Percentiles rank a stretch among this genome's conserved stretches.
Conservation (phyloP, 352 stramenopile genomes). For the Pythium scleroteichum region DNA sequence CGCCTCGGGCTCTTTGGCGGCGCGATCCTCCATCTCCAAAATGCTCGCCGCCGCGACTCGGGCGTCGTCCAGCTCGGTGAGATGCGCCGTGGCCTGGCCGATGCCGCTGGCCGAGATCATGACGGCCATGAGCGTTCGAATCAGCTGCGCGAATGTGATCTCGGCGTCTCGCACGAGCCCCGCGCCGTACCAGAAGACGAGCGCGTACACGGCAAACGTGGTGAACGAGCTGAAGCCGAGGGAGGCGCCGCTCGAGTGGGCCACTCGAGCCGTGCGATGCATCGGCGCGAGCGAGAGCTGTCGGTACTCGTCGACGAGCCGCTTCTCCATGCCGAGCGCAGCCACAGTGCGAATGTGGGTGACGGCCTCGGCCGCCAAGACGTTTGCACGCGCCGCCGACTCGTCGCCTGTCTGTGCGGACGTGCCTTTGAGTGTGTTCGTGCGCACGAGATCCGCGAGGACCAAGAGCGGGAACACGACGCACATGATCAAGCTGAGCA, state of each 20-base stretch:
- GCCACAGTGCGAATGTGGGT: constrained; percentile 50
- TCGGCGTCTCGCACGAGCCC: constrained; percentile 36
- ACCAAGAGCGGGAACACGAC: constrained; percentile 63
- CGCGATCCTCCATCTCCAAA: constrained; percentile 39
- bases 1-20: neutral
- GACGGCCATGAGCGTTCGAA: constrained; percentile 44
- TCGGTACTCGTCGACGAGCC: constrained; percentile 21
- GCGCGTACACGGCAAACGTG: constrained; percentile 26
- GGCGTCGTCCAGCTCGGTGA: constrained; percentile 70
- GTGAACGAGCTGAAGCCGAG: constrained; percentile 32
- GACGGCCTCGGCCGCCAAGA: constrained; percentile 27
- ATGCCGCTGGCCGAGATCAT: constrained; percentile 43
- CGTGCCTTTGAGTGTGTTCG: constrained; percentile 25
- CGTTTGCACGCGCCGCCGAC: constrained; percentile 13
- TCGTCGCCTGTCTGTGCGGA: neutral
- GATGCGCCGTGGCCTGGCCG: constrained; percentile 29
- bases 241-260: constrained; percentile 19
- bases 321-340: constrained; percentile 39
- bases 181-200: constrained; percentile 33
- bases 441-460: constrained; percentile 36
- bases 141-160: constrained; percentile 42
- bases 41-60: constrained; percentile 50
- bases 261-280: neutral
- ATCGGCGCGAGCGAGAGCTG: constrained; percentile 21
- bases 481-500: constrained; percentile 70